Conservation (phyloP, 2,329 filamentous ascomycete genomes). For the Neurospora sp. region DNA sequence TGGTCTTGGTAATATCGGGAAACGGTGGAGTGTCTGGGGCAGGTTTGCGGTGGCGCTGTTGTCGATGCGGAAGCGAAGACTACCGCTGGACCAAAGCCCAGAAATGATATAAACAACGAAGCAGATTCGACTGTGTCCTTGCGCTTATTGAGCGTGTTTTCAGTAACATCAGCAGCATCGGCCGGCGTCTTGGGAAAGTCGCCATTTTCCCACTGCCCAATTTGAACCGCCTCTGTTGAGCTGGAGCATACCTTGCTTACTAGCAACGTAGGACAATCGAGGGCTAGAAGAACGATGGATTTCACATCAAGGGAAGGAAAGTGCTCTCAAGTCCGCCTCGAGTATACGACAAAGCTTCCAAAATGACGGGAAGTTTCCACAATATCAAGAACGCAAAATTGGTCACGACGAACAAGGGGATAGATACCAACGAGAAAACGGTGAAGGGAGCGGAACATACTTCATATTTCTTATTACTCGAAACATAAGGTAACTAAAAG, state of each 20-base stretch:
- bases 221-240: neutral
- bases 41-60: neutral
- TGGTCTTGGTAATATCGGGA: neutral
- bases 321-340: neutral
- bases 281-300: neutral
- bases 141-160: neutral
- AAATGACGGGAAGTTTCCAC: neutral
- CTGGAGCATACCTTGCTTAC: neutral
- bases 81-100: neutral
- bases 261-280: neutral
- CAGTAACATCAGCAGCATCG: neutral
- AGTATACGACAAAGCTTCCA: neutral
- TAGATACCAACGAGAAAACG: neutral
- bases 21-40: neutral
- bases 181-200: neutral
- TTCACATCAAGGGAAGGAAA: too few relatives aligned
- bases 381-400: neutral
- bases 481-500: neutral
- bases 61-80: neutral
- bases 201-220: neutral
- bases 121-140: neutral
- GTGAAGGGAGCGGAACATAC: neutral
- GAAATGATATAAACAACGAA: neutral
- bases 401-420: neutral
- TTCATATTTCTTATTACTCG: neutral